A percentile compares a stretch with the other conserved stretches of the same genome.
phyloP scores from a whole-genome alignment of 83 land plant species.

The Diphasiastrum complanatum region DNA sequence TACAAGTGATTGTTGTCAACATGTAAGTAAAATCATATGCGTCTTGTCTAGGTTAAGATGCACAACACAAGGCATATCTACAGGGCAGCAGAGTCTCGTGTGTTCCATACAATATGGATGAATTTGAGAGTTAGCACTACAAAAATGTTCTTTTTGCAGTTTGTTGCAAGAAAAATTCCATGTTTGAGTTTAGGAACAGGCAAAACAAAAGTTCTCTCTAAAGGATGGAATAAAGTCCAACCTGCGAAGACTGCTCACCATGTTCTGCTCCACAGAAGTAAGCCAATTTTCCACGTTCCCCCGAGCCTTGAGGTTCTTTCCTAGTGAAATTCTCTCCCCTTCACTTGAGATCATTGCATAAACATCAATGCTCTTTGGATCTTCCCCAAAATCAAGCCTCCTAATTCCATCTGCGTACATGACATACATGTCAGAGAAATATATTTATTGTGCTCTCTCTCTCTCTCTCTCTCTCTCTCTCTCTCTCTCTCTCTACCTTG shows the following conservation, averaged over 20 bases:
- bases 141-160: too few species aligned
- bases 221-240: not conserved
- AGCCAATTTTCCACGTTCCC: constrained; percentile 46
- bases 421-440: not conserved
- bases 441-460: not conserved
- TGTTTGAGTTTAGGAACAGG: too few species aligned
- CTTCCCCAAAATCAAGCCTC: constrained; percentile 39
- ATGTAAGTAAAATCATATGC: too few species aligned
- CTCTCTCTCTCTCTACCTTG: too few species aligned
- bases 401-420: constrained; percentile 28
- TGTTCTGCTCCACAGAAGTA: constrained; percentile 39
- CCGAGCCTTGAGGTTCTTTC: constrained; percentile 36
- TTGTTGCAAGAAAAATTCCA: too few species aligned
- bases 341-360: constrained; percentile 41
- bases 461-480: not conserved
- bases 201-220: too few species aligned
- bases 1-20: too few species aligned
- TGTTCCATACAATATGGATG: too few species aligned
- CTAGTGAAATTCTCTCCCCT: constrained; percentile 25
- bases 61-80: too few species aligned
- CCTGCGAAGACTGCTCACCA: constrained; percentile 38
- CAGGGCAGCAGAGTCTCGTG: too few species aligned
- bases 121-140: too few species aligned
- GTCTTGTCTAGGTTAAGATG: too few species aligned
- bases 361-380: constrained; percentile 38